Percentiles rank a stretch among this genome's conserved stretches.
phyloP scores from a whole-genome alignment of 2,329 filamentous ascomycete species.

The Cryphonectria japonica region DNA sequence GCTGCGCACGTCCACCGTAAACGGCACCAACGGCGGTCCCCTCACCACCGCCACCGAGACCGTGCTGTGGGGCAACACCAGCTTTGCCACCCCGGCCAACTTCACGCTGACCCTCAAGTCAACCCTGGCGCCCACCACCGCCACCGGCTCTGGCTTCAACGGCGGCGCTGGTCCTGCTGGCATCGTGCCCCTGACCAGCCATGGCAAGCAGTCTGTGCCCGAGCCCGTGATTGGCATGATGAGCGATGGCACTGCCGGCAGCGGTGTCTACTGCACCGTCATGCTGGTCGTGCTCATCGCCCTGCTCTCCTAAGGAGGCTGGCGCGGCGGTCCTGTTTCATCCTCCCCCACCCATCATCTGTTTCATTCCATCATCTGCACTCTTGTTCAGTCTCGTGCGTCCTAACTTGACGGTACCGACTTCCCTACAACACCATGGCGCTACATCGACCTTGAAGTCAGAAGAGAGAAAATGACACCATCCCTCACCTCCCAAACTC shows the following conservation, averaged over 20 bases:
- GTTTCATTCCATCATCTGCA: neutral
- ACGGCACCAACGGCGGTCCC: constrained; percentile 7
- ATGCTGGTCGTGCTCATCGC: constrained; percentile 43
- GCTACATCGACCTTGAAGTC: neutral
- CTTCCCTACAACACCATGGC: neutral
- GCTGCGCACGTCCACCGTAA: neutral
- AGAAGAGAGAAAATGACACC: neutral
- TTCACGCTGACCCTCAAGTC: constrained; percentile 35
- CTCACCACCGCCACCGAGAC: constrained; percentile 14
- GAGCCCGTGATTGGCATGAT: constrained; percentile 35
- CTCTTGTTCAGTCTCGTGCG: neutral
- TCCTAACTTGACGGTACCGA: neutral
- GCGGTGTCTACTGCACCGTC: constrained; percentile 40
- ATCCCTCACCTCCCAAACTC: neutral
- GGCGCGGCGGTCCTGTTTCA: neutral
- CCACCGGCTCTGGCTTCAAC: constrained; percentile 27
- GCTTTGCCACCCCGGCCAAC: constrained; percentile 14
- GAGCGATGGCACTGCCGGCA: constrained; percentile 38
- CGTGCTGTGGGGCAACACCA: constrained; percentile 4
- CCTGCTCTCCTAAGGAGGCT: constrained; percentile 38
- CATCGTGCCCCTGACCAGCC: constrained; percentile 38
- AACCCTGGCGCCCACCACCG: constrained; percentile 38
- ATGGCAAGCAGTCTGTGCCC: constrained; percentile 40
- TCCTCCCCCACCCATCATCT: neutral
- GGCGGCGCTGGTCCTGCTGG: constrained; percentile 28